Percentiles rank a stretch among this genome's conserved stretches.
These are phyloP conservation scores for Fraxinus baroniana DNA, from an alignment of 305 asterid genomes.

Conservation along the genomic window DNA sequence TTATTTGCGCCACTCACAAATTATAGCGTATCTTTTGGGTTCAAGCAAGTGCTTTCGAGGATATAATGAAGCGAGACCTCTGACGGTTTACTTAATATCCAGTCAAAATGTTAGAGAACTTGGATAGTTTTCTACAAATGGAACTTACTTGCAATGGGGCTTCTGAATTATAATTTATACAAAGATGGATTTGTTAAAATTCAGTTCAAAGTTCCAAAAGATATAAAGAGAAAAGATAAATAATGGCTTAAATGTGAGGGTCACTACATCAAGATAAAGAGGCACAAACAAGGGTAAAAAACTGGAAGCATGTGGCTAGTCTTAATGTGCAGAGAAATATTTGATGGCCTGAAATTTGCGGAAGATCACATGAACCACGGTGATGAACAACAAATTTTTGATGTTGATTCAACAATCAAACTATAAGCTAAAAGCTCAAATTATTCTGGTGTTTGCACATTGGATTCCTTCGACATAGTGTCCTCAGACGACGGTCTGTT, in stretches of 20 bases:
- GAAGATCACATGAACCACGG: neutral
- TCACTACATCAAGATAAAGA: neutral
- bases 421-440: neutral
- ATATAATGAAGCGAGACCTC: neutral
- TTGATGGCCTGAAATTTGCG: neutral
- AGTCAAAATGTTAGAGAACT: neutral
- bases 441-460: conserved; percentile 50
- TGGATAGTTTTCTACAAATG: neutral
- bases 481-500: conserved; percentile 76
- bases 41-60: neutral
- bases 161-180: neutral
- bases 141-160: neutral
- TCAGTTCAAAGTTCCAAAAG: neutral
- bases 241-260: neutral
- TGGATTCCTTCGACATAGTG: conserved; percentile 57
- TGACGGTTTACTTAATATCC: neutral
- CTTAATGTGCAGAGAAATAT: neutral
- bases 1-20: neutral
- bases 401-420: conserved; percentile 12
- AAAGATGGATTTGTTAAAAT: neutral
- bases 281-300: neutral
- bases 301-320: neutral
- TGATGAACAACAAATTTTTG: neutral
- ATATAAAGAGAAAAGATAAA: neutral
- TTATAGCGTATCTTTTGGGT: neutral